A percentile compares a stretch with the other conserved stretches of the same genome.
These are phyloP conservation scores for Blastobotrys capitulatus DNA, from an alignment of 1,139 yeast genomes.

Conservation along the genomic window DNA sequence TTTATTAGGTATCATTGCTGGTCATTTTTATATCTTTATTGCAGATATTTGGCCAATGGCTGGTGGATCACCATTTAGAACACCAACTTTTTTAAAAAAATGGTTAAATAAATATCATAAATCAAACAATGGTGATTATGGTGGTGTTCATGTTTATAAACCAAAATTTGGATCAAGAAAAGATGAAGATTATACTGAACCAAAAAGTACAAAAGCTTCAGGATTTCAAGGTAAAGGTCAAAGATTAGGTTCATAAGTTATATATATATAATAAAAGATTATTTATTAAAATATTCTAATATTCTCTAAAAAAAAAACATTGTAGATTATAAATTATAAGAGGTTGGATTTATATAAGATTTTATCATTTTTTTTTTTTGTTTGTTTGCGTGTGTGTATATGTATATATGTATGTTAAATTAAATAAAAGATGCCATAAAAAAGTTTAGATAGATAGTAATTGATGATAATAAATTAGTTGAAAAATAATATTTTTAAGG, in stretches of 20 bases:
- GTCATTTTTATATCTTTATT: constrained; percentile 32
- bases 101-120: constrained; percentile 6
- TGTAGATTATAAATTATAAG: too few species aligned
- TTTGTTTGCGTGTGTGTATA: too few species aligned
- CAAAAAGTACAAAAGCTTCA: not conserved
- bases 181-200: not conserved
- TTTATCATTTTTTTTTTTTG: too few species aligned
- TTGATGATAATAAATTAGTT: too few species aligned
- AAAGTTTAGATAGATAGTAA: too few species aligned
- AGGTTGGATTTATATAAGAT: too few species aligned
- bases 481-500: too few species aligned
- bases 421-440: too few species aligned
- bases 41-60: constrained; percentile 23
- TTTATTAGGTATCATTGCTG: constrained; percentile 33
- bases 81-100: constrained; percentile 24
- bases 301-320: too few species aligned
- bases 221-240: constrained; percentile 22
- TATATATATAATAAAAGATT: too few species aligned
- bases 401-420: too few species aligned
- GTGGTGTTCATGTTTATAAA: not conserved
- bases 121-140: not conserved
- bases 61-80: constrained; percentile 23
- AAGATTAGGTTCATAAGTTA: constrained; percentile 4
- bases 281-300: too few species aligned
- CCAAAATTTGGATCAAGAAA: not conserved